A percentile compares a stretch with the other conserved stretches of the same genome.
Conservation (phyloP, 2,329 filamentous ascomycete genomes). For the Fusarium pseudonygamai region DNA sequence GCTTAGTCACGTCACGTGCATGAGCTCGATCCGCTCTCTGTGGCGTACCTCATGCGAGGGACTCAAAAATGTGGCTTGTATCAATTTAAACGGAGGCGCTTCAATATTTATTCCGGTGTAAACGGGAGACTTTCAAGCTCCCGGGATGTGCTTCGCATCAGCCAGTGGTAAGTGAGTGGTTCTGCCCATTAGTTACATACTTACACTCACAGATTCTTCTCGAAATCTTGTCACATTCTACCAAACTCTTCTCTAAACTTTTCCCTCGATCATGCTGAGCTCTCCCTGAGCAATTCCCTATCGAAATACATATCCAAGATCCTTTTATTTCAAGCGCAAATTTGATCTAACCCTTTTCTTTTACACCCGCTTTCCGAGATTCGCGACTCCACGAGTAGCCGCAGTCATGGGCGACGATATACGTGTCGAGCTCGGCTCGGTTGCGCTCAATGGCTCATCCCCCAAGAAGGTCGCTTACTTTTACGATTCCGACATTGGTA, state of each 20-base stretch:
- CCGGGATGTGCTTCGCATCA: constrained; percentile 32
- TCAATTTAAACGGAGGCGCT: constrained; percentile 35
- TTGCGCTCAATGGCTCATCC: constrained; percentile 58
- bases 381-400: constrained; percentile 30
- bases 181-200: constrained; percentile 25
- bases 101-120: constrained; percentile 47
- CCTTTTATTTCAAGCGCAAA: background rate
- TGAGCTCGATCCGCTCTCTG: background rate
- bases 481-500: constrained; percentile 97
- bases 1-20: constrained; percentile 46
- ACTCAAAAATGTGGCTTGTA: constrained; percentile 5
- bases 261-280: constrained; percentile 35
- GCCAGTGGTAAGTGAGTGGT: constrained; percentile 2
- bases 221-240: constrained; percentile 19
- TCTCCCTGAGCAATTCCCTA: constrained; percentile 28
- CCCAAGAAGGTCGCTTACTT: constrained; percentile 95
- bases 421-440: constrained; percentile 54
- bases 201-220: constrained; percentile 34
- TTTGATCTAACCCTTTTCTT: constrained; percentile 6
- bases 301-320: constrained; percentile 1
- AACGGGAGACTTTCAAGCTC: constrained; percentile 20
- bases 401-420: constrained; percentile 52
- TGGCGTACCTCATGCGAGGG: constrained; percentile 26
- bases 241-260: constrained; percentile 7
- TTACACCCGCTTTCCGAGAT: constrained; percentile 4